These are phyloP conservation scores for Penicillium sp. DNA, from an alignment of 2,329 filamentous ascomycete genomes.

Conservation along the genomic window DNA sequence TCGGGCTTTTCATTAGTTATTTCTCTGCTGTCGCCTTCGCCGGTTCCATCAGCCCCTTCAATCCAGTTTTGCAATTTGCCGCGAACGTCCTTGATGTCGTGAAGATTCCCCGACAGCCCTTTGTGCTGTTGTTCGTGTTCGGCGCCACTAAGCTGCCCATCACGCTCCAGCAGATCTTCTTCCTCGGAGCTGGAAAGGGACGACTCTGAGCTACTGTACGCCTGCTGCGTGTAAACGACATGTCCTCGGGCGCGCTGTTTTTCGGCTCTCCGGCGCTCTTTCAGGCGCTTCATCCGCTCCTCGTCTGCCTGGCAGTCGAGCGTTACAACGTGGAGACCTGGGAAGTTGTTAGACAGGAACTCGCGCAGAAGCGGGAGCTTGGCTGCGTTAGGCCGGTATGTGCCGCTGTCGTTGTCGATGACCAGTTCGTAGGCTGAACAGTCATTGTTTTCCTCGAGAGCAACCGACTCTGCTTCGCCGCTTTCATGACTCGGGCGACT, in stretches of 20 bases:
- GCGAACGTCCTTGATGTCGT: constrained; percentile 36
- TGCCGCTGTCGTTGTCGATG: constrained; percentile 94
- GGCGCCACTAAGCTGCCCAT: constrained; percentile 20
- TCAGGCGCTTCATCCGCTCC: constrained; percentile 68
- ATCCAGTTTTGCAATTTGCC: constrained; percentile 35
- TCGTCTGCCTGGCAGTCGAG: constrained; percentile 72
- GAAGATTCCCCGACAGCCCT: constrained; percentile 16
- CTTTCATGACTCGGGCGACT: background rate
- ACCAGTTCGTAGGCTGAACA: constrained; percentile 71
- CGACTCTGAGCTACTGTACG: constrained; percentile 35
- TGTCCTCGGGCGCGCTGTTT: constrained; percentile 63
- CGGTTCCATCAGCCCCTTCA: constrained; percentile 20
- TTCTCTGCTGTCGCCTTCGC: background rate
- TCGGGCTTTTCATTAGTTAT: background rate
- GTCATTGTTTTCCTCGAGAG: constrained; percentile 34
- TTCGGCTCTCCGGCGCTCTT: constrained; percentile 66
- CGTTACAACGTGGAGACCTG: constrained; percentile 68
- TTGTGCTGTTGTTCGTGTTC: constrained; percentile 16
- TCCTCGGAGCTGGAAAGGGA: constrained; percentile 54
- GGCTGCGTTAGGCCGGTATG: constrained; percentile 80
- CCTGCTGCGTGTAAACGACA: constrained; percentile 52
- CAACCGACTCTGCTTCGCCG: background rate
- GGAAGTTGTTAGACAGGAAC: constrained; percentile 70
- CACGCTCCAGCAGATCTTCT: constrained; percentile 51
- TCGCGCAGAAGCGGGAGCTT: constrained; percentile 66